Evolutionary conservation across 768 basidiomycete species (phyloP).

Genomic region (Agrocybe praecox): DNA sequence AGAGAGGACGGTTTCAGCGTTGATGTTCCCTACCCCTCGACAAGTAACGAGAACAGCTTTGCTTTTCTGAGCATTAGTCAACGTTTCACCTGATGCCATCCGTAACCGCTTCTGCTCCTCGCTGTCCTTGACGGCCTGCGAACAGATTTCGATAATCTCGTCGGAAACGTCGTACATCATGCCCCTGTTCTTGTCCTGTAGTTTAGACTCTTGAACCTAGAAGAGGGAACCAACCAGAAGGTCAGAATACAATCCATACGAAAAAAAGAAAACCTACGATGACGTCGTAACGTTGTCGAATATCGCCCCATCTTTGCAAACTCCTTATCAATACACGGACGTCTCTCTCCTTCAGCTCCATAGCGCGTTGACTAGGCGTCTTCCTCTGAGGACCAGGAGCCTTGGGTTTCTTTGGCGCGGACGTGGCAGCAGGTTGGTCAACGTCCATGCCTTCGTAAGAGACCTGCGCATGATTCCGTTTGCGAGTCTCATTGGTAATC

Average conservation of each 20-base stretch:
- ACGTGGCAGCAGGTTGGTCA: conserved; percentile 63
- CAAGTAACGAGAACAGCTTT: conserved; percentile 95
- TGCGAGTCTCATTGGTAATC: conserved; percentile 69
- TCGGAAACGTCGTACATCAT: conserved; percentile 92
- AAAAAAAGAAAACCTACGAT: conserved; percentile 63
- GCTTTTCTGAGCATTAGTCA: conserved; percentile 93
- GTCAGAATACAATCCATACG: conserved; percentile 4
- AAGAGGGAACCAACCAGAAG: conserved; percentile 1
- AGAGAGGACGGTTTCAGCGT: conserved; percentile 95
- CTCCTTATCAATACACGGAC: conserved; percentile 94
- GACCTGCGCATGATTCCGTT: conserved; percentile 83
- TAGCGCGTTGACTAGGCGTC: conserved; percentile 89
- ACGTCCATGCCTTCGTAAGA: conserved; percentile 96
- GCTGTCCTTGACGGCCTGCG: conserved; percentile 81
- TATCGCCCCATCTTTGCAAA: conserved; percentile 97
- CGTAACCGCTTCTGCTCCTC: conserved; percentile 79
- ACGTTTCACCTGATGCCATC: conserved; percentile 80
- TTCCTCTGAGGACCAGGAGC: conserved; percentile 76
- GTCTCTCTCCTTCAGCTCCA: conserved; percentile 97
- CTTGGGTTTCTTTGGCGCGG: conserved; percentile 76
- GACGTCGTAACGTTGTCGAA: conserved; percentile 89
- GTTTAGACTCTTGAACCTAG: conserved; percentile 86
- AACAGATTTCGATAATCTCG: conserved; percentile 88
- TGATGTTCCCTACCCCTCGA: conserved; percentile 90
- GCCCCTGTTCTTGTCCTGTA: conserved; percentile 91